These are phyloP conservation scores for Cordyceps farinosa DNA, from an alignment of 2,329 filamentous ascomycete species.

Conservation along the genomic window DNA sequence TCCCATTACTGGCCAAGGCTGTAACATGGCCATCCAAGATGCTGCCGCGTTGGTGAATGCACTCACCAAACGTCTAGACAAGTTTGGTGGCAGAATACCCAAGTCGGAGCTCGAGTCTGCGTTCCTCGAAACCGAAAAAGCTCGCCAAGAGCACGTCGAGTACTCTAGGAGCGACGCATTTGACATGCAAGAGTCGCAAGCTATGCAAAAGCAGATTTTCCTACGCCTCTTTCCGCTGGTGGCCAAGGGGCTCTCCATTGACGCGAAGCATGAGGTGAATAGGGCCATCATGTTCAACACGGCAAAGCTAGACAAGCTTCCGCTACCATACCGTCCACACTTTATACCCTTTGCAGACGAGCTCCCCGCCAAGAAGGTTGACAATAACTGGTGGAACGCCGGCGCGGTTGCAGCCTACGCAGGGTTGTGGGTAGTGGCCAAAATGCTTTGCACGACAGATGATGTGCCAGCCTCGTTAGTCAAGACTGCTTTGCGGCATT, in stretches of 20 bases:
- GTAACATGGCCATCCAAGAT: slow-evolving; percentile 24
- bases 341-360: slow-evolving; percentile 7
- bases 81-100: background rate
- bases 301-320: slow-evolving; percentile 1
- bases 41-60: slow-evolving; percentile 20
- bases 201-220: slow-evolving; percentile 5
- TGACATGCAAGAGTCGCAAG: slow-evolving; percentile 4
- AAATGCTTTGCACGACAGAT: background rate
- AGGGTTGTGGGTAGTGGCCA: background rate
- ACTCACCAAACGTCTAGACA: background rate
- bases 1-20: slow-evolving; percentile 23
- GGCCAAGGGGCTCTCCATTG: background rate
- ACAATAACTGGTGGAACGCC: background rate
- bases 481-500: background rate
- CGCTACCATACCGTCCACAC: background rate
- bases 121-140: background rate
- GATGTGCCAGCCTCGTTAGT: background rate
- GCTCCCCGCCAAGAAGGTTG: background rate
- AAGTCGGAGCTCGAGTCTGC: background rate
- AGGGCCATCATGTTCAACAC: slow-evolving; percentile 3
- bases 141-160: slow-evolving; percentile 4
- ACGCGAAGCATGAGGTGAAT: background rate
- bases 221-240: background rate
- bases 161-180: background rate
- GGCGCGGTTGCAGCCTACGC: background rate